Evolutionary conservation across 192 early-diverging fungal species (phyloP), one percentile per base, ranked within the genome.

Genomic region (Phlyctochytrium planicorne): DNA sequence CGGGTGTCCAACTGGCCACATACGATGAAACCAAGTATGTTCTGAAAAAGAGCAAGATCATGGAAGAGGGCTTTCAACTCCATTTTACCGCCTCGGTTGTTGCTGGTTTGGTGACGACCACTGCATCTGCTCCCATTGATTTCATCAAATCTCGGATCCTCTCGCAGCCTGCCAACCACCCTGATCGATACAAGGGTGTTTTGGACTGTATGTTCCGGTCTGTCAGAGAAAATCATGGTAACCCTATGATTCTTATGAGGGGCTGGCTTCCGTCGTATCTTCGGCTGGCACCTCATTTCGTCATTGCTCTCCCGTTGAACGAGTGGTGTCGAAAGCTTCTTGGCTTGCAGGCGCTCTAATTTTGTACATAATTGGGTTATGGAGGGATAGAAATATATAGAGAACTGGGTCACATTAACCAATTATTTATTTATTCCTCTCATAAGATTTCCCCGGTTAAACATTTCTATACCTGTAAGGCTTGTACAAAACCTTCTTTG

Each of bases 21-120:
- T 84, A 84, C 63, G 82, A 84, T 40, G 73, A 75, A 24, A 77
- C 80, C 23, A 84, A 84, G 52, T 79, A 81, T 34, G 71, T 74
- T 60, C 53, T 82, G 2, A 66, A 78, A 62, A 62, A 67, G 34
- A 50, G 65, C 2, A 62, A 59, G 2, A 60, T 72, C 24, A 71
- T 82, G 40, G 30, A 52, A 12, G 81, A 82, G 33, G 81, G 81
- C 0, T 59, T 78, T 24, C 16, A 66, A 3, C 57, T 69, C 6
- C 81, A 82, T 50, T 63, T 82, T 2, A 59, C 62, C 30, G 76
- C 72, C 0, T 75, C 75, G 32, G 68, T 77, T 1, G 30, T 82
- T 53, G 80, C 80, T 35, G 78, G 78, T n/a, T 36, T 70, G 17
- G 24, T 27, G 12, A 61, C 69, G 6, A 70, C 69, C 10, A 70